Percentiles rank a stretch among this genome's conserved stretches.
These are phyloP conservation scores for Nemania diffusa DNA, from an alignment of 2,329 filamentous ascomycete genomes.

Conservation along the genomic window DNA sequence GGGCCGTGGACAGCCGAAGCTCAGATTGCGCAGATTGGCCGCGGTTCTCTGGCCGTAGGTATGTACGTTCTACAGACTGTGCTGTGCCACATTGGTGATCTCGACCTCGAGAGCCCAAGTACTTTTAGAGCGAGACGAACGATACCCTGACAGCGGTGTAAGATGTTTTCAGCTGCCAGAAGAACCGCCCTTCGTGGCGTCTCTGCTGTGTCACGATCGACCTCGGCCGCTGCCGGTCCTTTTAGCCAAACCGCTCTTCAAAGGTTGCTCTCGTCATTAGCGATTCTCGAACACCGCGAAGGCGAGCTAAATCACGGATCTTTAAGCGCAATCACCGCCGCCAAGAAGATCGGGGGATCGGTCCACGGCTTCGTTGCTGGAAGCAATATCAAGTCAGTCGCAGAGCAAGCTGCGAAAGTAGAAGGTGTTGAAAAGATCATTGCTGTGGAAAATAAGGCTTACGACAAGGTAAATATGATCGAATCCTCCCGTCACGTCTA, in stretches of 20 bases:
- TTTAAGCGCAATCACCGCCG: constrained; percentile 85
- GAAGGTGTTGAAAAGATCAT: constrained; percentile 93
- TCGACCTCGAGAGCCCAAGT: constrained; percentile 8
- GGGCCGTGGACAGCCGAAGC: constrained; percentile 39
- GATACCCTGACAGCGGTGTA: constrained; percentile 21
- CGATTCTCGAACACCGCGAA: constrained; percentile 90
- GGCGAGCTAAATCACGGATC: constrained; percentile 87
- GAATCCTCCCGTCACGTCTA: not conserved
- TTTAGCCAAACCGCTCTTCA: constrained; percentile 65
- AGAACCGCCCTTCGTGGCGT: constrained; percentile 44
- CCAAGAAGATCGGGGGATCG: constrained; percentile 83
- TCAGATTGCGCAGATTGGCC: too few relatives aligned
- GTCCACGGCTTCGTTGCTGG: constrained; percentile 91
- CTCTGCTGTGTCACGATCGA: constrained; percentile 40
- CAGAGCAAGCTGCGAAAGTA: constrained; percentile 87
- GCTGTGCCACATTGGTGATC: not conserved
- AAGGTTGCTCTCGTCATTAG: constrained; percentile 85
- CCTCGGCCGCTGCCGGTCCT: constrained; percentile 47
- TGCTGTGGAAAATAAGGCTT: constrained; percentile 85
- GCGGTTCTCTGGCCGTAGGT: too few relatives aligned
- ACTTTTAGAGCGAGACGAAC: not conserved
- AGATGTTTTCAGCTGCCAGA: constrained; percentile 47
- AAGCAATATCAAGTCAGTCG: constrained; percentile 76
- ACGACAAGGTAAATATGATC: constrained; percentile 77
- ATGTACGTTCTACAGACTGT: not conserved